A percentile compares a stretch with the other conserved stretches of the same genome.
phyloP scores from a whole-genome alignment of 805 yeast genomes.

The Ogataea glucozyma region DNA sequence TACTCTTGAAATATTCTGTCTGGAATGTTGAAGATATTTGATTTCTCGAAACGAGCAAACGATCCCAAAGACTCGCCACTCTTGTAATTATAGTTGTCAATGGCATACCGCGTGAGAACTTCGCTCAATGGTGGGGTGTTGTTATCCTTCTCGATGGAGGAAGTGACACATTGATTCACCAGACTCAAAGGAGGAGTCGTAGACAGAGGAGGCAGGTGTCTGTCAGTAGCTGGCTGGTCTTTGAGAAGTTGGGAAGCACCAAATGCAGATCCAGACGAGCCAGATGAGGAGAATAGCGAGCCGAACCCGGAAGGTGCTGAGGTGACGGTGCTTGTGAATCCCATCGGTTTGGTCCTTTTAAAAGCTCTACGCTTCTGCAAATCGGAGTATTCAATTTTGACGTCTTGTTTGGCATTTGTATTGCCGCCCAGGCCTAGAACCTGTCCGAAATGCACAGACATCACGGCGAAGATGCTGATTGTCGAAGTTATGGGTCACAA shows the following conservation, averaged over 20 bases:
- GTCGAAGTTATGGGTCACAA: neutral
- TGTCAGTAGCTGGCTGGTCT: conserved; percentile 19
- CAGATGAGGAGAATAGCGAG: conserved; percentile 14
- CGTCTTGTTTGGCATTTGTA: conserved; percentile 15
- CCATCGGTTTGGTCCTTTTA: conserved; percentile 18
- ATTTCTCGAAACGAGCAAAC: conserved; percentile 76
- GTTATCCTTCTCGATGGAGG: conserved; percentile 58
- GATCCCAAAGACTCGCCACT: conserved; percentile 44
- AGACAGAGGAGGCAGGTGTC: conserved; percentile 48
- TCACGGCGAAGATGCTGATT: conserved; percentile 5
- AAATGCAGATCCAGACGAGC: conserved; percentile 16
- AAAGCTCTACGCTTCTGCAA: conserved; percentile 33
- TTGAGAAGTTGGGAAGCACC: conserved; percentile 21
- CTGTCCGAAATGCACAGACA: conserved; percentile 34
- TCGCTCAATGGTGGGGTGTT: conserved; percentile 57
- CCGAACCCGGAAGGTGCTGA: conserved; percentile 15
- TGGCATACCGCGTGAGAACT: conserved; percentile 56
- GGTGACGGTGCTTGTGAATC: conserved; percentile 1
- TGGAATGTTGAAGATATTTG: conserved; percentile 70
- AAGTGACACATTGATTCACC: conserved; percentile 64
- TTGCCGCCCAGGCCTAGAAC: conserved; percentile 26
- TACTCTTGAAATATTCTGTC: conserved; percentile 76
- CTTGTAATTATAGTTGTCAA: conserved; percentile 66
- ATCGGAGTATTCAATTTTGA: conserved; percentile 26
- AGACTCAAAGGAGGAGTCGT: conserved; percentile 54